Conservation (phyloP, 2,329 filamentous ascomycete species). For the Colletotrichum sp. region DNA sequence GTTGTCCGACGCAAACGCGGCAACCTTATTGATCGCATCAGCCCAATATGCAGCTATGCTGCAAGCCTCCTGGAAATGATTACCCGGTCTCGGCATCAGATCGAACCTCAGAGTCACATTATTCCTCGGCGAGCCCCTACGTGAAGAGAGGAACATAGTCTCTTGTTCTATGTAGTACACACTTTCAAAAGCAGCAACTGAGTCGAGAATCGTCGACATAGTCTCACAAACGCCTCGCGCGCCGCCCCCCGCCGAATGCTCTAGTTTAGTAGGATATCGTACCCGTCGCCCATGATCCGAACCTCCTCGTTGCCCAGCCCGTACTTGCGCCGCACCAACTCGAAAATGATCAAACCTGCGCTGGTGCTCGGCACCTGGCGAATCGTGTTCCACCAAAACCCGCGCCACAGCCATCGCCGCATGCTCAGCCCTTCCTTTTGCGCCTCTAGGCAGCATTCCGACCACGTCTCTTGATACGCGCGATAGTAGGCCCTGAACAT, state of each 20-base stretch:
- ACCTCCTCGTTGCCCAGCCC: slow-evolving; percentile 66
- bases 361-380: slow-evolving; percentile 79
- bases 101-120: background rate
- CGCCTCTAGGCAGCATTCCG: slow-evolving; percentile 64
- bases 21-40: background rate
- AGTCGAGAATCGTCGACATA: background rate
- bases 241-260: background rate
- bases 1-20: background rate
- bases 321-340: slow-evolving; percentile 76
- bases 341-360: slow-evolving; percentile 79
- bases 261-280: slow-evolving; percentile 69
- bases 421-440: slow-evolving; percentile 60
- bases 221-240: slow-evolving; percentile 3
- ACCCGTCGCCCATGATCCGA: slow-evolving; percentile 71
- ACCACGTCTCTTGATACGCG: slow-evolving; percentile 73
- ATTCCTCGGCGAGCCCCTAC: background rate
- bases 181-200: background rate
- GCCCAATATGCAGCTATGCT: background rate
- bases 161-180: background rate
- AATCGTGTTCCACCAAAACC: slow-evolving; percentile 75
- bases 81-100: background rate
- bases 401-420: slow-evolving; percentile 70
- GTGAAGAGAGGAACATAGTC: background rate
- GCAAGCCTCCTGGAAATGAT: background rate
- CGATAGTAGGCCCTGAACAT: slow-evolving; percentile 71